Conservation (phyloP, 345 rosid species). For the Turritis glabra region DNA sequence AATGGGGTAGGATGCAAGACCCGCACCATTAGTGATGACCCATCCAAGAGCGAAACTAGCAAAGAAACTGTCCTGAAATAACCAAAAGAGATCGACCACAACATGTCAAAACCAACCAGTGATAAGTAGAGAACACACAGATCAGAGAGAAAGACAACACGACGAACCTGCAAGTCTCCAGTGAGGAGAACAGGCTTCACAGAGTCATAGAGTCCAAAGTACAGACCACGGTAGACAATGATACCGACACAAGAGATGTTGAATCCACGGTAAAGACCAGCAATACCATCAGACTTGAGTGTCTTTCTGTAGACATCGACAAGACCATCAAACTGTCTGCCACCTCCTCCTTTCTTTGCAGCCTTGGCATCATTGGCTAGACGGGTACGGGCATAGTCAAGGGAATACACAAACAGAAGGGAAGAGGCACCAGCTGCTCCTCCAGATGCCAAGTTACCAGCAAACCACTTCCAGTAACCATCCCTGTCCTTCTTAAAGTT, state of each 20-base stretch:
- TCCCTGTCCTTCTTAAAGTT: conserved; percentile 83
- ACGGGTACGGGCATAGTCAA: conserved; percentile 84
- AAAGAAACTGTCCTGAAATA: conserved; percentile 79
- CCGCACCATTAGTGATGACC: conserved; percentile 84
- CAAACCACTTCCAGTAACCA: conserved; percentile 92
- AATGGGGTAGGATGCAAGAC: conserved; percentile 82
- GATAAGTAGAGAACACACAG: not conserved
- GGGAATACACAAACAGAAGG: conserved; percentile 73
- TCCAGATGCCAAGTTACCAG: conserved; percentile 85
- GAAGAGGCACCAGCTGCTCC: conserved; percentile 92
- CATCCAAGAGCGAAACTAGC: conserved; percentile 88
- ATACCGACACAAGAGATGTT: conserved; percentile 81
- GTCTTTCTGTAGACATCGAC: conserved; percentile 81
- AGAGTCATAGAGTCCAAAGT: conserved; percentile 83
- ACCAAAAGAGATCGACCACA: not conserved
- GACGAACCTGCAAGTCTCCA: conserved; percentile 56
- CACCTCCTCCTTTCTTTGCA: conserved; percentile 86
- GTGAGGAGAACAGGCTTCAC: conserved; percentile 73
- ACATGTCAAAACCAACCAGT: conserved; percentile 5
- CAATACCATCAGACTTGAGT: conserved; percentile 65
- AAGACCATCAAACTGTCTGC: conserved; percentile 81
- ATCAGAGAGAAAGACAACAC: not conserved
- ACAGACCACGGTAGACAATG: conserved; percentile 80
- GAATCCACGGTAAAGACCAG: conserved; percentile 87
- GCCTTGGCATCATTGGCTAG: conserved; percentile 86